Evolutionary conservation across 2,329 filamentous ascomycete genomes (phyloP), one percentile per base, ranked within the genome.

Genomic region (Apiospora hydei): DNA sequence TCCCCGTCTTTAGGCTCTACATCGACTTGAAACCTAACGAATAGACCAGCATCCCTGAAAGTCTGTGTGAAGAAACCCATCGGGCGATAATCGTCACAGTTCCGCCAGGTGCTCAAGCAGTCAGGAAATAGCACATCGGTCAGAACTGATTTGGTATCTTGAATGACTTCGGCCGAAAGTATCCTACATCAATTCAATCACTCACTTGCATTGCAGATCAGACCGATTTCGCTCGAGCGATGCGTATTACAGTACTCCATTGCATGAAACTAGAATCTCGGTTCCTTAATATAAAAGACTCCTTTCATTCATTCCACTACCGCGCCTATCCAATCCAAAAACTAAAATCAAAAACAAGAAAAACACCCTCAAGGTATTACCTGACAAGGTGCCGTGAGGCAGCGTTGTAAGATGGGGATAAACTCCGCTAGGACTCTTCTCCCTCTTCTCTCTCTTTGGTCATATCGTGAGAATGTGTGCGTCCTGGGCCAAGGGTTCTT

Each of bases 311-410:
- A 8, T 24, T 24, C 24, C 51, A 30, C 10, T 18, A 11, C 49
- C 53, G 3, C 38, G 16, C 30, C 30, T 13, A 11, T 61, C 34
- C 18, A 13, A 64, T 38, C 53, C 53, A 30, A 38, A 64, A n/a
- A 38, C 7, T 21, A 38, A 41, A 61, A 21, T 6, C 18, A 57
- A 53, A 53, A 16, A 30, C 18, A 10, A 57, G 18, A 41, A 64
- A n/a, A 41, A 41, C 57, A 41, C 57, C 57, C 34, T 38, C 34
- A 64, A 64, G 57, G 61, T 66, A 70, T 66, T 66, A 70, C 51
- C 69, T 70, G 46, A 72, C 70, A 73, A 69, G 67, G 34, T 73
- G 74, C 74, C 74, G 74, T 70, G 74, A 75, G 74, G 74, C 74
- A 75, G 70, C 72, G 61, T 72, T 75, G 70, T 75, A 75, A 49